Evolutionary conservation across 192 early-diverging fungal genomes (phyloP), one percentile per base, ranked within the genome.

Genomic region (Backusella mclennaniae): DNA sequence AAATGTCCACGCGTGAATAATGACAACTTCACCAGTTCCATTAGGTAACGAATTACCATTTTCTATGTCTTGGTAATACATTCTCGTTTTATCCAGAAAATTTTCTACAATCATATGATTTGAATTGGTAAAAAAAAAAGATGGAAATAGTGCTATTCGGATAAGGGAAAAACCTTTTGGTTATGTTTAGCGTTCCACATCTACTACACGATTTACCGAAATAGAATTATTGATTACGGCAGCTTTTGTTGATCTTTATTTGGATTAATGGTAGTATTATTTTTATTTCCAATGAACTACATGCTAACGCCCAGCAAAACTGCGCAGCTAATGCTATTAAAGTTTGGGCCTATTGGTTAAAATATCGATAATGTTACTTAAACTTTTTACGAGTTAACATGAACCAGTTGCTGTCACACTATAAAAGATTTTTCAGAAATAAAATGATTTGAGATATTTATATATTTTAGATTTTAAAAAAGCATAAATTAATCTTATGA

Each of bases 201-300:
- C 23, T 29, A 26, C 21, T 29, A 29, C 56, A 29, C 21, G 3
- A 12, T 63, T 63, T 63, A 63, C 56, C 29, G 56, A 63, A 63
- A 63, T 63, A 63, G 56, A 63, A 63, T 63, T 12, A 12, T 63
- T 63, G 56, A 26, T 63, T 63, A 63, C 56, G 56, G 23, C 23
- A 63, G 23, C 56, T 29, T 63, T 63, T 63, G 56, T 63, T 63
- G 56, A 63, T 63, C 56, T 63, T 63, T 63, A 63, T 63, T 63
- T 63, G 56, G 56, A 63, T 63, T 63, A 21, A 63, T 63, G 8
- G 26, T 63, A 29, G 8, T 63, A 63, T 29, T 63, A 29, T 56
- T 14, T 29, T 4, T 29, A 26, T 9, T 29, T 26, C 12, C 26
- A 26, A 63, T n/a, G 26, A 63, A 29, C 46, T 49, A 17, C 46